These are phyloP conservation scores for Erythrophleum fordii DNA, from an alignment of 306 rosid species.

Conservation along the genomic window DNA sequence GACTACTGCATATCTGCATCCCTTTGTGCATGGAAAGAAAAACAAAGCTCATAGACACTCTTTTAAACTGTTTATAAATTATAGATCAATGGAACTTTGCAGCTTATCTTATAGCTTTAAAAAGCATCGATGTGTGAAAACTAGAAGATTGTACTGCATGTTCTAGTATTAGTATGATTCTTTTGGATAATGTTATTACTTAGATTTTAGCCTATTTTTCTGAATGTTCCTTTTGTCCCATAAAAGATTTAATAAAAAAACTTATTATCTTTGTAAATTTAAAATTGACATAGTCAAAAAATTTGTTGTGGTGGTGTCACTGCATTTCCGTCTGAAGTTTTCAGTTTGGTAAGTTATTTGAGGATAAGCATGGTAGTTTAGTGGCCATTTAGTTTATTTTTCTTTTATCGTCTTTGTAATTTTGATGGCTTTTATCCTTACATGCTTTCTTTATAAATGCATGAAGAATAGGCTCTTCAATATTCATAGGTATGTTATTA, in stretches of 20 bases:
- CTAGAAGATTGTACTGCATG: background rate
- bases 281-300: background rate
- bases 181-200: background rate
- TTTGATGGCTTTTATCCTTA: background rate
- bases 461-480: background rate
- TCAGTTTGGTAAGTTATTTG: background rate
- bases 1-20: background rate
- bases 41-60: background rate
- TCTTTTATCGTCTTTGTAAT: background rate
- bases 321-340: background rate
- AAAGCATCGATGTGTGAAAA: background rate
- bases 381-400: slow-evolving; percentile 11
- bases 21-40: slow-evolving; percentile 2
- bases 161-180: background rate
- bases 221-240: background rate
- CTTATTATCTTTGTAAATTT: background rate
- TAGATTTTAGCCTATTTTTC: background rate
- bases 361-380: background rate
- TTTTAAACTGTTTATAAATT: background rate
- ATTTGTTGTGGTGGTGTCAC: background rate
- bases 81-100: background rate
- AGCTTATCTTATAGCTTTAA: background rate
- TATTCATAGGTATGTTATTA: background rate
- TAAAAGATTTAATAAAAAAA: background rate
- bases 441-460: background rate